Evolutionary conservation across 2,329 filamentous ascomycete species (phyloP).

Genomic region (Coniochaeta sp.): DNA sequence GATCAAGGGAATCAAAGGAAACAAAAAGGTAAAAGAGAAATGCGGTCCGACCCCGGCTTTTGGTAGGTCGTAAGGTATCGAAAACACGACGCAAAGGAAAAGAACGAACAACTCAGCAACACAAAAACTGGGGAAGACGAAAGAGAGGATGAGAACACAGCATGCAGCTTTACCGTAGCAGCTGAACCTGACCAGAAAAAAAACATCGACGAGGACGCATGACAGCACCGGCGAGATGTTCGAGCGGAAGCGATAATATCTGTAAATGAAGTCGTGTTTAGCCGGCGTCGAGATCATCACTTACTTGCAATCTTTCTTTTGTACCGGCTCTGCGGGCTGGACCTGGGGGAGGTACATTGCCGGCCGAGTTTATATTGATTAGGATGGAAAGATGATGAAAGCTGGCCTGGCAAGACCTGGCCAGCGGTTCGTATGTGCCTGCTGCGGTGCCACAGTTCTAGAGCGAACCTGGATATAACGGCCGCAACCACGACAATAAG

Average conservation of each 20-base stretch:
- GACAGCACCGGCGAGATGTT: neutral
- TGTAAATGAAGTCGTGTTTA: slow-evolving; percentile 16
- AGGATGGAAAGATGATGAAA: neutral
- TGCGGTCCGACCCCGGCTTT: slow-evolving; percentile 1
- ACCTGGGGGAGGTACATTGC: neutral
- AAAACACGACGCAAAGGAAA: too few species aligned
- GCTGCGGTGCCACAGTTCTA: neutral
- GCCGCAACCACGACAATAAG: neutral
- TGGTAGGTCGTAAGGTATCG: neutral
- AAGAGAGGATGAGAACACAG: neutral
- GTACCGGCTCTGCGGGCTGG: slow-evolving; percentile 5
- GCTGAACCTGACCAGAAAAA: slow-evolving; percentile 6
- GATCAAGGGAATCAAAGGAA: slow-evolving; percentile 4
- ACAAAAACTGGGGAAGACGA: slow-evolving; percentile 12
- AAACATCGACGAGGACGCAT: neutral
- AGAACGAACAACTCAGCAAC: neutral
- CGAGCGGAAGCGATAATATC: slow-evolving; percentile 12
- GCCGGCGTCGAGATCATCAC: slow-evolving; percentile 9
- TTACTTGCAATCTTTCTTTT: too few species aligned
- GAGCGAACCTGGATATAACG: neutral
- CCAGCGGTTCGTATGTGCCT: neutral
- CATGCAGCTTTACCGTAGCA: slow-evolving; percentile 1
- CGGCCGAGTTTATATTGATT: neutral
- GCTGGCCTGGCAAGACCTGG: neutral
- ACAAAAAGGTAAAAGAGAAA: too few species aligned